Conservation (phyloP, 495 filamentous ascomycete species). For the Penicillium paradoxum region DNA sequence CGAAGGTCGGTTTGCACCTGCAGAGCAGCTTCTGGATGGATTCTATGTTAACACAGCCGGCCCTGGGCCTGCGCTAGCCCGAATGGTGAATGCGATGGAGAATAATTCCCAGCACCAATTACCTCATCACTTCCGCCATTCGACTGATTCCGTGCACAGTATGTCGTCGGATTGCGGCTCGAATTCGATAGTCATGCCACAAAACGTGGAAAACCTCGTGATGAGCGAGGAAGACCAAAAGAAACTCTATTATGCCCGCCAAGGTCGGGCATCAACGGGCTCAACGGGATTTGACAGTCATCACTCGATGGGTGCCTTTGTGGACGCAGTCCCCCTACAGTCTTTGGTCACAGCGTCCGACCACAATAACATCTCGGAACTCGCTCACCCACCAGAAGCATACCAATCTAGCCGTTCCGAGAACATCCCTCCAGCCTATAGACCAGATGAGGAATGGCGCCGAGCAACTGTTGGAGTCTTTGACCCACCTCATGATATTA, state of each 20-base stretch:
- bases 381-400: not conserved
- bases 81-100: constrained; percentile 33
- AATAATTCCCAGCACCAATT: constrained; percentile 44
- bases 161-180: constrained; percentile 48
- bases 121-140: constrained; percentile 50
- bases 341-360: not conserved
- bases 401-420: not conserved
- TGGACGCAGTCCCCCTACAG: not conserved
- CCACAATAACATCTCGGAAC: not conserved
- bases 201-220: constrained; percentile 68
- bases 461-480: not conserved
- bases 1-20: constrained; percentile 54
- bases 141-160: constrained; percentile 65
- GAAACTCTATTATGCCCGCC: constrained; percentile 65
- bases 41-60: constrained; percentile 35
- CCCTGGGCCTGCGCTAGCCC: constrained; percentile 33
- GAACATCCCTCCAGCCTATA: not conserved
- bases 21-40: constrained; percentile 50
- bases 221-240: constrained; percentile 72
- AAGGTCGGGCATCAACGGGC: constrained; percentile 40
- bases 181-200: constrained; percentile 67
- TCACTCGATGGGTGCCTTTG: not conserved
- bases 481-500: constrained; percentile 3
- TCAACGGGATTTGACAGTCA: constrained; percentile 1
- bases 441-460: not conserved